A percentile compares a stretch with the other conserved stretches of the same genome.
phyloP scores from a whole-genome alignment of 2,329 filamentous ascomycete species.

The Aspergillus nomiae region DNA sequence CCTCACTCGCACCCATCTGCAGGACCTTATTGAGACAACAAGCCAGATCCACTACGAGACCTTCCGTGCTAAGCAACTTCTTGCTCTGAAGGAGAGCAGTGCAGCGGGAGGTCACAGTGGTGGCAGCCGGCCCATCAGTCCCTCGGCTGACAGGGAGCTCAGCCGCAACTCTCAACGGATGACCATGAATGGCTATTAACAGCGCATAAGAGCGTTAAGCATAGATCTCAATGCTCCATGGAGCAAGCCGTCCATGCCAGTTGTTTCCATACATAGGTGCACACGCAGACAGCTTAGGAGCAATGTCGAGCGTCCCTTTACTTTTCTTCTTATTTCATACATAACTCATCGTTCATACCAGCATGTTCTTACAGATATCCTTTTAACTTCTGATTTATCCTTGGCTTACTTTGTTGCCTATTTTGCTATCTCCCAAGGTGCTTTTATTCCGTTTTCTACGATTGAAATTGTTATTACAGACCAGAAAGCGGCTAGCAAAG shows the following conservation, averaged over 20 bases:
- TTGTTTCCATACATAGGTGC: constrained; percentile 17
- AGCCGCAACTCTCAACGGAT: constrained; percentile 96
- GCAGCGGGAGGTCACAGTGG: constrained; percentile 69
- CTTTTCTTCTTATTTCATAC: constrained; percentile 17
- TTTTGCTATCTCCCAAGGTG: constrained; percentile 21
- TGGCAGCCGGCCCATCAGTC: constrained; percentile 90
- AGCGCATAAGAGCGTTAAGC: constrained; percentile 6
- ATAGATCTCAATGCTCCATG: constrained; percentile 20
- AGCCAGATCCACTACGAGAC: constrained; percentile 99
- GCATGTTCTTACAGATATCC: constrained; percentile 43
- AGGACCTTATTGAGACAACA: constrained; percentile 98
- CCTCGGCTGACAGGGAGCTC: constrained; percentile 88
- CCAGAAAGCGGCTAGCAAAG: constrained; percentile 30
- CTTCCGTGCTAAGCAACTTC: constrained; percentile 97
- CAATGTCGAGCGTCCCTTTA: constrained; percentile 18
- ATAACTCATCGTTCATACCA: constrained; percentile 34
- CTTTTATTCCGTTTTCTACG: constrained; percentile 28
- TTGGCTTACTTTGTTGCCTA: constrained; percentile 25
- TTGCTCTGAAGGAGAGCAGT: constrained; percentile 97
- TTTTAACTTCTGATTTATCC: constrained; percentile 31
- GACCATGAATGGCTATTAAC: constrained; percentile 98
- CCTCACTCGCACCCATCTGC: constrained; percentile 94
- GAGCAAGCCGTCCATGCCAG: constrained; percentile 22
- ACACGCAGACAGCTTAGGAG: constrained; percentile 15
- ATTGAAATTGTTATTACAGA: constrained; percentile 27